phyloP scores from a whole-genome alignment of 176 grass and related monocot species.

The Triticum urartu region DNA sequence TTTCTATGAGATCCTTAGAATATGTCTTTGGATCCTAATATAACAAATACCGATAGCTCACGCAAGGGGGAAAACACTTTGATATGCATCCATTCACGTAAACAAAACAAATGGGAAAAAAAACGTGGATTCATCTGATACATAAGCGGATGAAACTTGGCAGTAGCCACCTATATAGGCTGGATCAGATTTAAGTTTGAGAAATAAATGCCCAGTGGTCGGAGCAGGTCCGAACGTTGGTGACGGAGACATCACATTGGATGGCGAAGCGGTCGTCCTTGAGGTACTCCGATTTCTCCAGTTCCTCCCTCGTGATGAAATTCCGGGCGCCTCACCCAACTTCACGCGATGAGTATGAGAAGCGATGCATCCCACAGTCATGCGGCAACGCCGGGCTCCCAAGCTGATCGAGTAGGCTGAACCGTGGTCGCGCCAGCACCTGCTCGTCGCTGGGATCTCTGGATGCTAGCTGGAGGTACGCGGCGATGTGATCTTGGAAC shows the following conservation, averaged over 20 bases:
- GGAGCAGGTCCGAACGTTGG: background rate
- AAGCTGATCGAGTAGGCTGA: background rate
- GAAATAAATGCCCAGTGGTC: constrained; percentile 12
- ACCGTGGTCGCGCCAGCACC: background rate
- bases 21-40: no score
- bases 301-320: background rate
- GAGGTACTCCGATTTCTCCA: background rate
- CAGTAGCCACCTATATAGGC: background rate
- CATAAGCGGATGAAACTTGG: no score
- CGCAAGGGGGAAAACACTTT: no score
- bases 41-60: no score
- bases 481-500: background rate
- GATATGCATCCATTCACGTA: no score
- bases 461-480: background rate
- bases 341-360: background rate
- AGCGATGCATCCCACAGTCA: background rate
- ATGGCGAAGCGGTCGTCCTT: background rate
- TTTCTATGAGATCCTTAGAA: no score
- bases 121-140: no score
- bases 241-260: background rate
- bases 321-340: background rate
- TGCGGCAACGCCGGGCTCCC: background rate
- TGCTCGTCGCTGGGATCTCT: background rate
- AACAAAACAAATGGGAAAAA: no score
- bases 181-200: background rate